Conservation (phyloP, 2,329 filamentous ascomycete species). For the Pyrenophora graminea region DNA sequence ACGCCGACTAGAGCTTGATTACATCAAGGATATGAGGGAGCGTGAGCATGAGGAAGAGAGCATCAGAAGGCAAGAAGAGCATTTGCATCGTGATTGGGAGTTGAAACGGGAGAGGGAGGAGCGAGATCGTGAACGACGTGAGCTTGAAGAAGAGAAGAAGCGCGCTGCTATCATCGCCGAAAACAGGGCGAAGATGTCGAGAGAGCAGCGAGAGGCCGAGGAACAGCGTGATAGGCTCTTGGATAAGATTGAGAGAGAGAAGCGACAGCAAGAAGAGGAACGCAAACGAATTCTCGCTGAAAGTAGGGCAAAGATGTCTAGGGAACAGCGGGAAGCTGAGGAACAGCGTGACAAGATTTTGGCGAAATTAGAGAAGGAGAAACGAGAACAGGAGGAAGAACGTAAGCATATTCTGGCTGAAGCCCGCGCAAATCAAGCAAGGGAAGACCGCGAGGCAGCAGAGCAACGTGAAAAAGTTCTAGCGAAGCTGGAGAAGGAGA, state of each 20-base stretch:
- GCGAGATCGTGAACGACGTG: slow-evolving; percentile 43
- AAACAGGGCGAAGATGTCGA: slow-evolving; percentile 45
- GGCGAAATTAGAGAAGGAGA: slow-evolving; percentile 33
- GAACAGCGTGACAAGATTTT: slow-evolving; percentile 34
- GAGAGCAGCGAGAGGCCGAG: slow-evolving; percentile 24
- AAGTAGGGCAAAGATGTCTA: slow-evolving; percentile 29
- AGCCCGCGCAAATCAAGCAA: slow-evolving; percentile 31
- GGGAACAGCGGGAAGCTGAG: slow-evolving; percentile 23
- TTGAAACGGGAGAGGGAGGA: slow-evolving; percentile 37
- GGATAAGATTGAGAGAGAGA: slow-evolving; percentile 33
- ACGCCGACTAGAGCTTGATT: slow-evolving; percentile 42
- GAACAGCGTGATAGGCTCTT: slow-evolving; percentile 34
- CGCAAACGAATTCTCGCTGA: slow-evolving; percentile 39
- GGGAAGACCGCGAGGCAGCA: slow-evolving; percentile 33
- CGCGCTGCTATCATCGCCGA: slow-evolving; percentile 45
- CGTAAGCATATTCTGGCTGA: slow-evolving; percentile 39
- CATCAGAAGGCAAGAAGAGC: slow-evolving; percentile 35
- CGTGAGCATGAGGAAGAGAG: slow-evolving; percentile 36
- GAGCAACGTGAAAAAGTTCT: slow-evolving; percentile 33
- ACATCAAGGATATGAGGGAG: slow-evolving; percentile 42
- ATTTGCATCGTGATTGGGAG: slow-evolving; percentile 39
- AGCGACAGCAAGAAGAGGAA: slow-evolving; percentile 34
- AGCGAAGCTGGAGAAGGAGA: slow-evolving; percentile 47
- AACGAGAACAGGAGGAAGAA: slow-evolving; percentile 33
- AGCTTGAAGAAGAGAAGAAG: slow-evolving; percentile 48